Conservation (phyloP, 2,329 filamentous ascomycete genomes). For the Didymella exigua region DNA sequence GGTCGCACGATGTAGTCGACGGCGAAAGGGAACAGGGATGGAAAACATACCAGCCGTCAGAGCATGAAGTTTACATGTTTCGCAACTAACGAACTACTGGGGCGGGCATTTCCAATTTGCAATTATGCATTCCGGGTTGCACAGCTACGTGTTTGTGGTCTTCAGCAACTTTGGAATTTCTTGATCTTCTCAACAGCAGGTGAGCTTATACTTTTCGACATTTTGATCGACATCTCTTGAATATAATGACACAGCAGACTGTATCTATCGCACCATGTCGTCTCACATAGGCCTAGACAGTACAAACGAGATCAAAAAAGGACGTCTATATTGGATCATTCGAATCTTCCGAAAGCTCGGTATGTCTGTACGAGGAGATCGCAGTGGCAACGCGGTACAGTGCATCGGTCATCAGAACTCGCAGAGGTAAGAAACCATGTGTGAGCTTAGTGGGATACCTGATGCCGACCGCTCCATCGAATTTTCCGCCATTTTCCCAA, state of each 20-base stretch:
- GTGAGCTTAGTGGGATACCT: constrained; percentile 6
- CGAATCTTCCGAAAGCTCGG: not conserved
- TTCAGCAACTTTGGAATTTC: not conserved
- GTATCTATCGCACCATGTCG: not conserved
- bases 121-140: not conserved
- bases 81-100: not conserved
- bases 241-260: not conserved
- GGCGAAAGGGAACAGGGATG: not conserved
- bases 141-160: constrained; percentile 19
- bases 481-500: not conserved
- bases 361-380: not conserved
- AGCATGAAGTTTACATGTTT: not conserved
- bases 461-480: not conserved
- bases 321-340: not conserved
- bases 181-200: not conserved
- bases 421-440: not conserved
- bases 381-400: not conserved
- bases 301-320: not conserved
- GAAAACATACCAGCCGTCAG: not conserved
- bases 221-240: not conserved
- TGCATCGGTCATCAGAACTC: not conserved
- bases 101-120: not conserved
- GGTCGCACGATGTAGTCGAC: constrained; percentile 22
- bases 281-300: not conserved
- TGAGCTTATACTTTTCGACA: not conserved